Evolutionary conservation across 805 yeast genomes (phyloP).

Genomic region (Lipomyces lipofer): DNA sequence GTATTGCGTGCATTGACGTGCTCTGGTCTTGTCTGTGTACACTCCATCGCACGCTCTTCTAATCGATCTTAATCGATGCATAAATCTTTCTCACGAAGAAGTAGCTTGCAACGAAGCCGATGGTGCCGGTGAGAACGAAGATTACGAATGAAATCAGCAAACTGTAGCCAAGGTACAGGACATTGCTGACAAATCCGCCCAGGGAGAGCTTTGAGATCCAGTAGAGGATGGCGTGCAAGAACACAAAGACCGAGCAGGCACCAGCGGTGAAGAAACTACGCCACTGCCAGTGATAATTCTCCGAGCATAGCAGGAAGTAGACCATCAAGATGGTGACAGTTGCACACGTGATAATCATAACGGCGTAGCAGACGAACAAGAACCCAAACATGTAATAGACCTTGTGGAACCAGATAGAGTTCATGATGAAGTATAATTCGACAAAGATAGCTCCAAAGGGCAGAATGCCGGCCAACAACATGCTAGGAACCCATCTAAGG

Average conservation of each 20-base stretch:
- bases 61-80: constrained; percentile 83
- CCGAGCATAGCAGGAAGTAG: constrained; percentile 82
- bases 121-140: constrained; percentile 82
- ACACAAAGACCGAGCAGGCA: constrained; percentile 82
- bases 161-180: constrained; percentile 82
- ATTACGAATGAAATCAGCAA: constrained; percentile 64
- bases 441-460: constrained; percentile 95
- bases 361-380: constrained; percentile 79
- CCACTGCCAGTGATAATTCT: constrained; percentile 98
- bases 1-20: no score
- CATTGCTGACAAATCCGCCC: constrained; percentile 72
- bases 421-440: constrained; percentile 88
- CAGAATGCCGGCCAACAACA: constrained; percentile 81
- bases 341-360: constrained; percentile 78
- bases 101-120: constrained; percentile 77
- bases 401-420: constrained; percentile 90
- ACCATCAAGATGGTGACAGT: constrained; percentile 77
- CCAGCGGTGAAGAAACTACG: constrained; percentile 83
- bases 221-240: constrained; percentile 72
- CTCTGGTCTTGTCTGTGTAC: no score
- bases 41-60: no score
- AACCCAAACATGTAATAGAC: constrained; percentile 98
- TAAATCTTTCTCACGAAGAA: constrained; percentile 77
- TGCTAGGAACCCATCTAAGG: constrained; percentile 62
- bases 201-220: constrained; percentile 54